Conservation (phyloP, 345 rosid genomes). For the Sisymbrium irio region DNA sequence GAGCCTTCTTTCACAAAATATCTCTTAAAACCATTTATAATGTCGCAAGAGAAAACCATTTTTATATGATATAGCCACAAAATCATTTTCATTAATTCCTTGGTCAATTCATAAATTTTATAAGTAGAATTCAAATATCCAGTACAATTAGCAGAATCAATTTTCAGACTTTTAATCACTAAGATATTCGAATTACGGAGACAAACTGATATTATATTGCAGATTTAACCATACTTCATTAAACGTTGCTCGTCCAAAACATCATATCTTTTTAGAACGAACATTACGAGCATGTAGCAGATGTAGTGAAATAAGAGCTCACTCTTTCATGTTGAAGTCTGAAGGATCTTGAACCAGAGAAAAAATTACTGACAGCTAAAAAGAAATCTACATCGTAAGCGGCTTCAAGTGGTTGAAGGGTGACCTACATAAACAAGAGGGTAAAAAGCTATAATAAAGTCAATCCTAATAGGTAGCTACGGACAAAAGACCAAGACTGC, state of each 20-base stretch:
- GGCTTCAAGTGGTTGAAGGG: constrained; percentile 63
- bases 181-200: background rate
- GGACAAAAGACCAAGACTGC: constrained; percentile 14
- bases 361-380: constrained; percentile 45
- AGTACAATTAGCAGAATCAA: background rate
- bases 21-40: background rate
- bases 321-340: constrained; percentile 77
- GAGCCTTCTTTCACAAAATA: background rate
- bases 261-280: background rate
- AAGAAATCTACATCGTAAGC: constrained; percentile 50
- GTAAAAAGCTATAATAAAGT: constrained; percentile 11
- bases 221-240: constrained; percentile 5
- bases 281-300: constrained; percentile 5
- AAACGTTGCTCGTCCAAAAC: background rate
- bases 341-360: constrained; percentile 46
- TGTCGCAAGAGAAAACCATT: background rate
- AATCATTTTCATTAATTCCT: constrained; percentile 5
- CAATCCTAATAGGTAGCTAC: constrained; percentile 16
- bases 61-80: constrained; percentile 14
- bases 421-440: constrained; percentile 45
- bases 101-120: background rate
- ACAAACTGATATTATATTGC: background rate
- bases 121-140: background rate
- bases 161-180: constrained; percentile 1
- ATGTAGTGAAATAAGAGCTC: constrained; percentile 35